These are phyloP conservation scores for Neonectria hederae DNA, from an alignment of 2,329 filamentous ascomycete species.

Conservation along the genomic window DNA sequence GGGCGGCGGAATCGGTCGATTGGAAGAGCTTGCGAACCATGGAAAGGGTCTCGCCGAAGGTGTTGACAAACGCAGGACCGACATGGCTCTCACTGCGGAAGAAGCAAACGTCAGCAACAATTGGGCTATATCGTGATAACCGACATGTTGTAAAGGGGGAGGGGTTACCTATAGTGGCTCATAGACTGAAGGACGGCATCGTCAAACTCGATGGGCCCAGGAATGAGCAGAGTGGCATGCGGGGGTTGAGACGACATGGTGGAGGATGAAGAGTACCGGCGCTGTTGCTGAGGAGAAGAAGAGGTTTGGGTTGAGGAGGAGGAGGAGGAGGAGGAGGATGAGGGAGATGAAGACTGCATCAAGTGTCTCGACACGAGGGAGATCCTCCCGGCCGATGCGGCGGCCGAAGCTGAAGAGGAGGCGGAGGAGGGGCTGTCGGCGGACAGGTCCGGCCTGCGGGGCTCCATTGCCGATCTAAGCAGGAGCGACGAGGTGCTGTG, in stretches of 20 bases:
- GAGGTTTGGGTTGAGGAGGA: constrained; percentile 27
- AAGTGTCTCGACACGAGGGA: constrained; percentile 43
- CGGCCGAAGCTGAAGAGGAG: constrained; percentile 37
- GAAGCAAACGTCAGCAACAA: constrained; percentile 20
- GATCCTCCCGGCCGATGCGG: constrained; percentile 42
- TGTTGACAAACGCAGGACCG: constrained; percentile 85
- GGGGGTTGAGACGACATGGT: constrained; percentile 70
- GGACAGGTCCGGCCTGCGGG: constrained; percentile 44
- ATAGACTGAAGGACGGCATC: constrained; percentile 95
- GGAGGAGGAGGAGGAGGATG: constrained; percentile 27
- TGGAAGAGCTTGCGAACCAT: constrained; percentile 95
- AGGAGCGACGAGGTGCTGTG: constrained; percentile 25
- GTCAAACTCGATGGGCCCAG: constrained; percentile 97
- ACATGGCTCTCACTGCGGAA: constrained; percentile 87
- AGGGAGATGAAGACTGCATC: constrained; percentile 26
- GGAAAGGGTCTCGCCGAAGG: constrained; percentile 88
- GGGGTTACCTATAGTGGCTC: constrained; percentile 84
- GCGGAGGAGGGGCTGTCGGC: constrained; percentile 44
- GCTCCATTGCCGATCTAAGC: constrained; percentile 44
- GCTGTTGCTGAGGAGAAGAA: constrained; percentile 29
- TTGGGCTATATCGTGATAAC: background rate
- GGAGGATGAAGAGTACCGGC: constrained; percentile 41
- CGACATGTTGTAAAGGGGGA: background rate
- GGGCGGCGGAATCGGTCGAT: constrained; percentile 80
- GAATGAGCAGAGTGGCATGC: constrained; percentile 86